Conservation (phyloP, 192 early-diverging fungal genomes). For the Gamsiella multidivaricata region DNA sequence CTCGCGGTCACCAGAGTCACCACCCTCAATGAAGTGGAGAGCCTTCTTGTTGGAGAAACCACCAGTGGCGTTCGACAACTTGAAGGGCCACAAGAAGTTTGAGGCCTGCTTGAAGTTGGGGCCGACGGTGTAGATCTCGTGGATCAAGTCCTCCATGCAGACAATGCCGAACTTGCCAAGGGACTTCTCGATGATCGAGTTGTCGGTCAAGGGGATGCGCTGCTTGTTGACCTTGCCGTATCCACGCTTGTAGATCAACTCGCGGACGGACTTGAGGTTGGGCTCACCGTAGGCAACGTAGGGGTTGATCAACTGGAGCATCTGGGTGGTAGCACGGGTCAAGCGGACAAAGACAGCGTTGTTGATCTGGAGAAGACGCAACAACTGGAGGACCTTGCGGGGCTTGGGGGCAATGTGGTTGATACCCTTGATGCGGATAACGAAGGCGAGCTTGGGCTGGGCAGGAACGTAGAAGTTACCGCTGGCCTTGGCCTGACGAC, state of each 20-base stretch:
- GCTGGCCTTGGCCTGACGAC: conserved; percentile 90
- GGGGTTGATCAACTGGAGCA: conserved; percentile 96
- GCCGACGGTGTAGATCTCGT: conserved; percentile 98
- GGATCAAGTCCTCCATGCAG: conserved; percentile 97
- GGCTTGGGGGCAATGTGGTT: conserved; percentile 99
- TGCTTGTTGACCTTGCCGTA: conserved; percentile 99
- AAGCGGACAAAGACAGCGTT: conserved; percentile 95
- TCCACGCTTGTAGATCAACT: conserved; percentile 99
- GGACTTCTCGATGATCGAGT: conserved; percentile 91
- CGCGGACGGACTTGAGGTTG: conserved; percentile 98
- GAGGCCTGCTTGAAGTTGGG: conserved; percentile 98
- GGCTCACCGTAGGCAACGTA: conserved; percentile 96
- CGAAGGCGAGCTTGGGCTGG: conserved; percentile 97
- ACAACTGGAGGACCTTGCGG: conserved; percentile 98
- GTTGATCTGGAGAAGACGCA: conserved; percentile 99
- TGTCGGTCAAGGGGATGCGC: conserved; percentile 96
- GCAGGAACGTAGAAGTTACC: conserved; percentile 96
- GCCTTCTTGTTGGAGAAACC: conserved; percentile 95
- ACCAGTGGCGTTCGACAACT: conserved; percentile 97
- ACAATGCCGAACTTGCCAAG: conserved; percentile 96
- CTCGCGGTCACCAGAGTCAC: conserved; percentile 98
- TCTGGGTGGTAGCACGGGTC: conserved; percentile 96
- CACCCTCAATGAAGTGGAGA: conserved; percentile 96
- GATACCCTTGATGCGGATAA: conserved; percentile 99
- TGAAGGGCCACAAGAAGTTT: conserved; percentile 99